Percentiles rank a stretch among this genome's conserved stretches.
Conservation (phyloP, 75 land plant species). For the Selaginella moellendorffii region DNA sequence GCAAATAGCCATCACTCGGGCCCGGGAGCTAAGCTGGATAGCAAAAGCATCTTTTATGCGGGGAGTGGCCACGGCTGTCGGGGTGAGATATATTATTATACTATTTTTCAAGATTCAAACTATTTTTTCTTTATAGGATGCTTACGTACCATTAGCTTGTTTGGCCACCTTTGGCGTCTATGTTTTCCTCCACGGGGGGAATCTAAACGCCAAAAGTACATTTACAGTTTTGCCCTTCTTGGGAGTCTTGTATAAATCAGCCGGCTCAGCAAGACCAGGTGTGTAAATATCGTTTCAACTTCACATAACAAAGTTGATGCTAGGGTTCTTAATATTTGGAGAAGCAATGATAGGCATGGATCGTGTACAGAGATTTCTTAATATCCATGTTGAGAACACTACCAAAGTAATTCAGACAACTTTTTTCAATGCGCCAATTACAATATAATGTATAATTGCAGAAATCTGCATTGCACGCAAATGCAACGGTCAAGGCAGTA, state of each 20-base stretch:
- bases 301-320: not conserved
- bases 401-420: no score
- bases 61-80: conserved; percentile 17
- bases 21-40: conserved; percentile 17
- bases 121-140: not conserved
- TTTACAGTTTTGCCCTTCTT: not conserved
- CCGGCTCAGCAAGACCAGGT: not conserved
- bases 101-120: not conserved
- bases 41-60: conserved; percentile 17
- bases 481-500: not conserved
- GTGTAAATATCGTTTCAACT: not conserved
- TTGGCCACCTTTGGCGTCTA: not conserved
- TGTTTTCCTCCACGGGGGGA: not conserved
- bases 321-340: not conserved
- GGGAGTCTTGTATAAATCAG: not conserved
- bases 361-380: not conserved
- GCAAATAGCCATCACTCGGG: conserved; percentile 13
- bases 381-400: not conserved
- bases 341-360: not conserved
- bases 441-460: not conserved
- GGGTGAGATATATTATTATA: conserved; percentile 9
- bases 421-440: no score
- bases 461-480: not conserved
- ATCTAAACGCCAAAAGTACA: not conserved
- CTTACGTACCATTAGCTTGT: not conserved